These are phyloP conservation scores for Trichophyton equinum DNA, from an alignment of 2,329 filamentous ascomycete species.

Conservation along the genomic window DNA sequence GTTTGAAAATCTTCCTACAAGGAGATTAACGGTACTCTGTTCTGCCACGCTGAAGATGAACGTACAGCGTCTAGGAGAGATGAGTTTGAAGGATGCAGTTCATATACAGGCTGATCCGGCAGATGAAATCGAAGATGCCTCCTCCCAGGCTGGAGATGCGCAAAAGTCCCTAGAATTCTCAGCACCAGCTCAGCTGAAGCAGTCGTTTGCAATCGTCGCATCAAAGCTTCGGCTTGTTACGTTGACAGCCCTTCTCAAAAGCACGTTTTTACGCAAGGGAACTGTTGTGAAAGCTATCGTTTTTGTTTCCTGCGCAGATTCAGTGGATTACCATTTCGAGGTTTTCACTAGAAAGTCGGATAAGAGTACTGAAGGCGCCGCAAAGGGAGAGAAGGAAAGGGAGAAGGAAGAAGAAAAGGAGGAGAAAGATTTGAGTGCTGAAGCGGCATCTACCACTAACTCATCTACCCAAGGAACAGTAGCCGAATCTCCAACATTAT, in stretches of 20 bases:
- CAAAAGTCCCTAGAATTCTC: constrained; percentile 51
- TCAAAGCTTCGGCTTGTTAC: constrained; percentile 86
- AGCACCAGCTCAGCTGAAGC: constrained; percentile 85
- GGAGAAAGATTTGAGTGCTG: background rate
- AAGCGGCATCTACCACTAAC: background rate
- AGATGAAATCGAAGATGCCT: constrained; percentile 41
- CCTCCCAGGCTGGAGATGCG: constrained; percentile 32
- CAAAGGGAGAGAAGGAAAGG: constrained; percentile 15
- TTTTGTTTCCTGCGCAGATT: constrained; percentile 93
- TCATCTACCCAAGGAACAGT: constrained; percentile 29
- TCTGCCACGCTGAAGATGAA: constrained; percentile 98
- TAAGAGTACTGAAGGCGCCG: background rate
- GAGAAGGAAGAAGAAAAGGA: background rate
- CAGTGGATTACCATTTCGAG: constrained; percentile 92
- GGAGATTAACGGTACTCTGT: constrained; percentile 75
- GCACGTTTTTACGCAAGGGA: constrained; percentile 74
- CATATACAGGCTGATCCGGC: constrained; percentile 61
- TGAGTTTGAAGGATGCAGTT: constrained; percentile 83
- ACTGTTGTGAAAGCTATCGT: constrained; percentile 94
- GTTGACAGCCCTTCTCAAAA: constrained; percentile 68
- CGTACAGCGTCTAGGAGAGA: constrained; percentile 83
- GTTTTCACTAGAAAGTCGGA: constrained; percentile 46
- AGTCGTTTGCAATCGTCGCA: constrained; percentile 75
- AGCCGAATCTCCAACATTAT: constrained; percentile 56
- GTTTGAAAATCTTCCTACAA: constrained; percentile 54